Conservation (phyloP, 768 basidiomycete genomes). For the Grammothele lineata region DNA sequence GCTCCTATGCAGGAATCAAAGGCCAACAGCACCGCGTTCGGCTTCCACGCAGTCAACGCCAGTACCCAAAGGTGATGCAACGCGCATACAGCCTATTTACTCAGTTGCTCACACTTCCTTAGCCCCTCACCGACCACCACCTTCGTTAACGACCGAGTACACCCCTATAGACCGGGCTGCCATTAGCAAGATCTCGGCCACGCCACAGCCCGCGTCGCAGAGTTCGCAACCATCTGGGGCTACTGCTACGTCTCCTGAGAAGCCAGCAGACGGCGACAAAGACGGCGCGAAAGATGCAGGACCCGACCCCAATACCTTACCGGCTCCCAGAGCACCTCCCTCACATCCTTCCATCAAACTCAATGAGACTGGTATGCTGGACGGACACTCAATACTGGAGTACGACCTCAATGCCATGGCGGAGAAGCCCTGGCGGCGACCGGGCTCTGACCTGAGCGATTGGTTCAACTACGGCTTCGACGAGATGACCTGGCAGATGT, state of each 20-base stretch:
- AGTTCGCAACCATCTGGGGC: slow-evolving; percentile 17
- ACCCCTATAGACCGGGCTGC: slow-evolving; percentile 65
- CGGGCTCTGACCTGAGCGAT: slow-evolving; percentile 90
- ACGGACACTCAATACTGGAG: slow-evolving; percentile 80
- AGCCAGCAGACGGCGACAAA: slow-evolving; percentile 16
- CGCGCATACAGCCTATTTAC: too few relatives aligned
- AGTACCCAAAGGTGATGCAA: slow-evolving; percentile 20
- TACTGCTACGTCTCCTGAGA: slow-evolving; percentile 16
- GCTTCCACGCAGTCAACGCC: slow-evolving; percentile 22
- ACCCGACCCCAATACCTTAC: slow-evolving; percentile 60
- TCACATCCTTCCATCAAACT: slow-evolving; percentile 81
- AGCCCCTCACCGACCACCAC: slow-evolving; percentile 46
- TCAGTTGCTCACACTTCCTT: not conserved
- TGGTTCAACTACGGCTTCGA: slow-evolving; percentile 99
- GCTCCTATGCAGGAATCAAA: slow-evolving; percentile 1
- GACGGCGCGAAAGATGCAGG: slow-evolving; percentile 29
- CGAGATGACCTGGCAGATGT: slow-evolving; percentile 93
- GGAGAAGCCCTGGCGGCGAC: slow-evolving; percentile 88
- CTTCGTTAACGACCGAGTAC: slow-evolving; percentile 78
- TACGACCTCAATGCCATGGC: slow-evolving; percentile 70
- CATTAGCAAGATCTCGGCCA: slow-evolving; percentile 31
- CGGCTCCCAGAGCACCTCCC: slow-evolving; percentile 64
- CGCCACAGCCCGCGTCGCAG: slow-evolving; percentile 22
- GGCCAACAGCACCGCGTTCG: slow-evolving; percentile 25
- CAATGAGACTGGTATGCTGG: slow-evolving; percentile 55